Base-by-base conservation (phyloP, 1,284 basidiomycete species). In the Irpex sp. region DNA sequence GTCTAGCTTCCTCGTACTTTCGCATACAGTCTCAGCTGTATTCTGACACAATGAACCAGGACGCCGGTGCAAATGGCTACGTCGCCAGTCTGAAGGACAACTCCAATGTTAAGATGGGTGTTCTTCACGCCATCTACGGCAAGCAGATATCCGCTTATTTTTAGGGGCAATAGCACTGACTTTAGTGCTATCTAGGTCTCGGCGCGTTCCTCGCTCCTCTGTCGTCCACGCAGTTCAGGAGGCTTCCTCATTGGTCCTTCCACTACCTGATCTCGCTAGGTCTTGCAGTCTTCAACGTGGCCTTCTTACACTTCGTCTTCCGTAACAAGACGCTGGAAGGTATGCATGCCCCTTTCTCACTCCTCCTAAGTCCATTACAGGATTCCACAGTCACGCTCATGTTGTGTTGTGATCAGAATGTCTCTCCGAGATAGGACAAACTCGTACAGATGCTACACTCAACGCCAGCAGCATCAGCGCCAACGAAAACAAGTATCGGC, bases 181-280 rank as follows among this genome's bases (percentile, higher is more conserved):
- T n/a, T n/a, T n/a, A n/a, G 23, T 28, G 6, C 9, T 57, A 14
- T 9, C 16, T 57, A 87, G 85, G 86, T 3, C 70, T 78, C 6
- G 88, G 87, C 1, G 87, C 86, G 2, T 70, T 88, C 4, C 71
- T 75, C 8, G 75, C 86, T 3, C 88, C 88, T 2, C 76, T 90
- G 10, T 77, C 83, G 0, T 77, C 87, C 0, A 90, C 87, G 0
- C 83, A 86, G 53, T 89, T 90, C 63, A 73, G 84, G 2, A 76
- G 78, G 58, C 67, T 77, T 42, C 18, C 19, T 36, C 74, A 71
- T 58, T 86, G 85, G 80, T 89, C 86, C 8, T 84, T 84, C 67
- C 85, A 89, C 69, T 91, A 84, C 69, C 74, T 89, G 7, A 74
- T 76, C 8, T 88, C 86, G 0, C 72, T 90, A 3, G 82, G 80